Base-by-base conservation (phyloP, 768 basidiomycete genomes). In the Termitomyces sp. region DNA sequence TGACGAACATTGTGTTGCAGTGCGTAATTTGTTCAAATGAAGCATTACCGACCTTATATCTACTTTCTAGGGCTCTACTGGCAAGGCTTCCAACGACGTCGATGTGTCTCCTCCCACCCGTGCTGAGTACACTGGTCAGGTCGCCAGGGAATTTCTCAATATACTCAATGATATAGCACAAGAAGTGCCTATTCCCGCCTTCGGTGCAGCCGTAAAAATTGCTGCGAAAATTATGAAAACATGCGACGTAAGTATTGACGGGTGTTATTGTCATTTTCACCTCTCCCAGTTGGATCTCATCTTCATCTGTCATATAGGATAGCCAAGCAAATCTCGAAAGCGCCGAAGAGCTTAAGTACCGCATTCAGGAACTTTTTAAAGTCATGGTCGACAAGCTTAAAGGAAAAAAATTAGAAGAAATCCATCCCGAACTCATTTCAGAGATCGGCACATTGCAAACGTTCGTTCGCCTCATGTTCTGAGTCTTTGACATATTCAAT, bases 311-410 rank as follows among this genome's bases (percentile, higher is more conserved):
- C 20, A 6, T 4, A 32, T 12, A 61, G 54, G 60, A 56, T 18
- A 50, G 48, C 11, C 46, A 44, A 28, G 48, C 54, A 13, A 61
- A 48, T 32, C 24, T 56, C n/a, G 60, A 61, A n/a, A 36, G 38
- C 9, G 60, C 55, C 2, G 54, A 61, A n/a, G 60, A 61, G 22
- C 48, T 61, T 12, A 56, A 40, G 35, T n/a, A 50, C 18, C 60
- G 55, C 13, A 56, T 56, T 9, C 55, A 61, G 28, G 49, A 24
- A 1, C 48, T 61, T 16, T 54, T 56, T 22, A 32, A 36, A 7
- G 60, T 50, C 7, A 49, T 61, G 38, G 39, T 61, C 16, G 45
- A 61, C 40, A 51, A 40, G 2, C 46, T 61, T 15, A 61, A 56
- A 28, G 55, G 53, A 20, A 61, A 56, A 44, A 40, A 50, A 7